These are phyloP conservation scores for Gomphus bonarii DNA, from an alignment of 1,284 basidiomycete genomes.

Conservation along the genomic window DNA sequence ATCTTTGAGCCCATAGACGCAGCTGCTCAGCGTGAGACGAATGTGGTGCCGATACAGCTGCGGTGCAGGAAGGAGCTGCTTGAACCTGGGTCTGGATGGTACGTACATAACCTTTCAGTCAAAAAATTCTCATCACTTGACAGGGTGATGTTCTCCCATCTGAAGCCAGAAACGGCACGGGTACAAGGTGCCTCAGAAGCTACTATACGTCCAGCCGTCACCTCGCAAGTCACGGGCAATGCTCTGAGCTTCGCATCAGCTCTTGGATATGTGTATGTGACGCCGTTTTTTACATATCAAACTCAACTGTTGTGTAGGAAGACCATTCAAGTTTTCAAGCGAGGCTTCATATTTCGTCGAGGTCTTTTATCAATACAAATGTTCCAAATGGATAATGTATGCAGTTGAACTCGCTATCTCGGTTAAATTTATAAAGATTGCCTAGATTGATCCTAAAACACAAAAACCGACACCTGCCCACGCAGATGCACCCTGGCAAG, in stretches of 20 bases:
- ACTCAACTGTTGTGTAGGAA: slow-evolving; percentile 28
- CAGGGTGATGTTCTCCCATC: slow-evolving; percentile 65
- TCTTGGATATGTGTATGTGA: slow-evolving; percentile 55
- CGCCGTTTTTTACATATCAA: neutral
- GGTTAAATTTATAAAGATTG: slow-evolving; percentile 5
- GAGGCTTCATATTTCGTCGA: slow-evolving; percentile 61
- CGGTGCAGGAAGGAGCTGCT: slow-evolving; percentile 63
- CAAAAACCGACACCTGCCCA: slow-evolving; percentile 62
- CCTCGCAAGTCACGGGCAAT: slow-evolving; percentile 63
- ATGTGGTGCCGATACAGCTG: slow-evolving; percentile 54
- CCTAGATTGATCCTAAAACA: slow-evolving; percentile 57
- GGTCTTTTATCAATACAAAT: slow-evolving; percentile 63
- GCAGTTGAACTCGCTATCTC: slow-evolving; percentile 9
- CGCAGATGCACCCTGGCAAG: slow-evolving; percentile 69
- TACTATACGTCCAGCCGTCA: slow-evolving; percentile 73
- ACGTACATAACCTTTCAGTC: slow-evolving; percentile 15
- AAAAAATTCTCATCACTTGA: slow-evolving; percentile 2
- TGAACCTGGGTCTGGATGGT: slow-evolving; percentile 53
- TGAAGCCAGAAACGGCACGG: slow-evolving; percentile 67
- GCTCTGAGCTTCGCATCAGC: slow-evolving; percentile 67
- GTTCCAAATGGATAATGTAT: slow-evolving; percentile 73
- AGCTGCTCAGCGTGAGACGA: slow-evolving; percentile 37
- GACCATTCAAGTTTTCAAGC: slow-evolving; percentile 67
- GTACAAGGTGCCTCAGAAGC: slow-evolving; percentile 58
- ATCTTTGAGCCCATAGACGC: slow-evolving; percentile 67